Evolutionary conservation across 768 basidiomycete species (phyloP), one percentile per base, ranked within the genome.

Genomic region (Termitomyces sp.): DNA sequence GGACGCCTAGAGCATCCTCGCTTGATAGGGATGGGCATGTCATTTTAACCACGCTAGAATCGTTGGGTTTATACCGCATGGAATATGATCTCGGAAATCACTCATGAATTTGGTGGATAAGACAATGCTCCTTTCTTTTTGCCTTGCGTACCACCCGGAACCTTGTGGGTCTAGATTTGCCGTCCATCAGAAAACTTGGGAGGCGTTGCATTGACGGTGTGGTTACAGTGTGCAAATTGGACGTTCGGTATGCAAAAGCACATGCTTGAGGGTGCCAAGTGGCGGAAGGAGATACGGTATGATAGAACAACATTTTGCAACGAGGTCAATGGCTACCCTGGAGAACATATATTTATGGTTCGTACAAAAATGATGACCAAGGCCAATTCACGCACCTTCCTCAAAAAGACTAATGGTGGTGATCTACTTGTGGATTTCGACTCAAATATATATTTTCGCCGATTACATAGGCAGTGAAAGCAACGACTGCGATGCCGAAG

Each of bases 391-490:
- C 65, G 42, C 36, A 67, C 65, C 65, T 65, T 35, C 39, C n/a
- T 45, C 40, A 15, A 48, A 7, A 51, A 20, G 7, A 55, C 63
- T 71, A 74, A 63, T 75, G 73, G 35, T 71, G 72, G 33, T 73
- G 69, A 1, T 58, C 60, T 24, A 64, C 59, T 33, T 66, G 66
- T 46, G 68, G 67, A 32, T 64, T 67, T 51, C 77, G 77, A 57
- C 78, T 83, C 54, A 76, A 68, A 66, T 82, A 81, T 35, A 90
- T 60, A 71, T 93, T 94, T 75, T 97, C 96, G 33, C 81, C 90
- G 38, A 92, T 74, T 36, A 98, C 94, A 69, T 98, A 98, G 60
- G 85, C 88, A 36, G 92, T 89, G 79, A 98, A 98, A 1, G 94
- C 92, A 56, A 89, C 92, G 54, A 94, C 82, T 39, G 92, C 96